These are phyloP conservation scores for Basipetospora sp. DNA, from an alignment of 2,329 filamentous ascomycete genomes.

Conservation along the genomic window DNA sequence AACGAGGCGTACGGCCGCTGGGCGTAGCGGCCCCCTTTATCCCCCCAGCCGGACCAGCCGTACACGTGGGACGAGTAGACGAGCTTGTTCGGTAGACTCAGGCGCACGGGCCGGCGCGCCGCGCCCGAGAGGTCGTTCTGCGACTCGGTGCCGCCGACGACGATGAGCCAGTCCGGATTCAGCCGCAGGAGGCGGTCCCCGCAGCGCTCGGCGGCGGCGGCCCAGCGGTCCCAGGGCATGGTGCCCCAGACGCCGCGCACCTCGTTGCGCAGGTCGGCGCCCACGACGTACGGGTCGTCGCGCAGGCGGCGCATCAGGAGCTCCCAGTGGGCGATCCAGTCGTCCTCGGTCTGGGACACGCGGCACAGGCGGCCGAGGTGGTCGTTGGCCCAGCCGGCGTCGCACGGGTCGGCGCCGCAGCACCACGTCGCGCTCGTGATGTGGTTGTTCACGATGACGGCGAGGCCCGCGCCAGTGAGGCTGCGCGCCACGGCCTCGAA, in stretches of 20 bases:
- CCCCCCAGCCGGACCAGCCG: conserved; percentile 56
- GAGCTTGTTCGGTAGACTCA: conserved; percentile 39
- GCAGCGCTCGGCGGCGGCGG: conserved; percentile 46
- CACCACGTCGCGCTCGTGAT: conserved; percentile 57
- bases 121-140: conserved; percentile 50
- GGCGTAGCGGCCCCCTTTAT: conserved; percentile 36
- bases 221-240: conserved; percentile 52
- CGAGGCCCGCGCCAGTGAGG: conserved; percentile 46
- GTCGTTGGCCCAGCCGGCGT: conserved; percentile 52
- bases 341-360: conserved; percentile 46
- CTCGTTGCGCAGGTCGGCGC: conserved; percentile 54
- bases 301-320: conserved; percentile 45
- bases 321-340: conserved; percentile 54
- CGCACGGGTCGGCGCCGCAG: conserved; percentile 53
- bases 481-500: conserved; percentile 43
- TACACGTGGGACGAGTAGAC: conserved; percentile 59
- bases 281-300: conserved; percentile 47
- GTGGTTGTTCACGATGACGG: conserved; percentile 56
- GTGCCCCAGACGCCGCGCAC: conserved; percentile 55
- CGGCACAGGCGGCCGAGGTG: conserved; percentile 45
- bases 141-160: conserved; percentile 54
- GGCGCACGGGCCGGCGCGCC: conserved; percentile 37
- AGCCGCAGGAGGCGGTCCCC: conserved; percentile 45
- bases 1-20: conserved; percentile 49
- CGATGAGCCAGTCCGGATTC: conserved; percentile 49